Conservation (phyloP, 164 flowering plant species). For the Macadamia tetraphylla region DNA sequence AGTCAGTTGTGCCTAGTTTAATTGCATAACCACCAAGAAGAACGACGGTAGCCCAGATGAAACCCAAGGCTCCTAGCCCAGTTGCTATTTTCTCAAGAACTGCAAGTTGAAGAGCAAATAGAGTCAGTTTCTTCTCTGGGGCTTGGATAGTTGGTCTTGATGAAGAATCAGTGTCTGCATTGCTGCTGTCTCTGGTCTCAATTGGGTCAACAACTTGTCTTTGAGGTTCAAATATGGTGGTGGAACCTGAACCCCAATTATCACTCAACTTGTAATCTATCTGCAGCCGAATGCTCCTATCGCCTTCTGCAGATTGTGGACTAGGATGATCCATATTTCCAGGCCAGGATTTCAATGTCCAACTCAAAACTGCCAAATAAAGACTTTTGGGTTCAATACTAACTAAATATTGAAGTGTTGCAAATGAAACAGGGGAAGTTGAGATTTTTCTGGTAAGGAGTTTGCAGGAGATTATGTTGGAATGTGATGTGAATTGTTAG, state of each 20-base stretch:
- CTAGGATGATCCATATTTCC: background rate
- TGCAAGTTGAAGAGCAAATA: slow-evolving; percentile 82
- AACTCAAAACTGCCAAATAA: background rate
- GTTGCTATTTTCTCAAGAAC: slow-evolving; percentile 82
- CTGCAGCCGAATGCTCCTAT: background rate
- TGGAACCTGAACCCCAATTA: slow-evolving; percentile 14
- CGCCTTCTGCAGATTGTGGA: background rate
- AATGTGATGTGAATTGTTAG: too few relatives aligned
- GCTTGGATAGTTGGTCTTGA: slow-evolving; percentile 29
- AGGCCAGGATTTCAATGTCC: background rate
- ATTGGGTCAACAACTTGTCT: background rate
- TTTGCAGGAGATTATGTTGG: too few relatives aligned
- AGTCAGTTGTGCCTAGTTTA: slow-evolving; percentile 65
- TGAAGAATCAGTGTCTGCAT: slow-evolving; percentile 9
- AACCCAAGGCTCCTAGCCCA: slow-evolving; percentile 81
- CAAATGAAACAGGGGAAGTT: too few relatives aligned
- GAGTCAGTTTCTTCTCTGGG: slow-evolving; percentile 87
- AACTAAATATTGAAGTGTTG: too few relatives aligned
- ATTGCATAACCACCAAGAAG: slow-evolving; percentile 93
- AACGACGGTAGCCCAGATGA: slow-evolving; percentile 98
- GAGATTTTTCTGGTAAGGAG: too few relatives aligned
- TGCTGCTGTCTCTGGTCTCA: background rate
- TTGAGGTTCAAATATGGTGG: slow-evolving; percentile 39
- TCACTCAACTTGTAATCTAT: slow-evolving; percentile 2
- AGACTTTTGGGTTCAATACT: too few relatives aligned